A percentile compares a stretch with the other conserved stretches of the same genome.
These are phyloP conservation scores for Whalleya microplaca DNA, from an alignment of 2,329 filamentous ascomycete species.

Conservation along the genomic window DNA sequence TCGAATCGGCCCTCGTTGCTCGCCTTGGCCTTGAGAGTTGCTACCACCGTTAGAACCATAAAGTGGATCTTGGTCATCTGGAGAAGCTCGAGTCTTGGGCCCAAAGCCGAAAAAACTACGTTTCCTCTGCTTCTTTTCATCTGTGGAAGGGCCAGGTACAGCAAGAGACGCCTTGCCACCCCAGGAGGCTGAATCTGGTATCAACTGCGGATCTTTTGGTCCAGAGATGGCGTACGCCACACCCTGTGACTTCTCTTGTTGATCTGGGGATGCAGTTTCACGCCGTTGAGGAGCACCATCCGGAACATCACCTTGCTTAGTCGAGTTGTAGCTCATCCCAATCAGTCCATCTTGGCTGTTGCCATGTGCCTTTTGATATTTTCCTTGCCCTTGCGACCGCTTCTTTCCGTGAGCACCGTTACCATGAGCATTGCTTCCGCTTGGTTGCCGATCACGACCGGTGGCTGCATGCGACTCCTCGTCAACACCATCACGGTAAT, in stretches of 20 bases:
- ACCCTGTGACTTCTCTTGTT: slow-evolving; percentile 39
- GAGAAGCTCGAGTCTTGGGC: slow-evolving; percentile 61
- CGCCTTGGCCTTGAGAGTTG: slow-evolving; percentile 43
- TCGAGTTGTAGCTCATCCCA: slow-evolving; percentile 62
- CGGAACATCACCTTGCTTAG: slow-evolving; percentile 55
- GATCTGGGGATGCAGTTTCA: slow-evolving; percentile 35
- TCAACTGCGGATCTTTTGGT: slow-evolving; percentile 81
- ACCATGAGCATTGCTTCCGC: slow-evolving; percentile 40
- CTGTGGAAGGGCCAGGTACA: slow-evolving; percentile 53
- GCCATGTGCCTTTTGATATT: slow-evolving; percentile 40
- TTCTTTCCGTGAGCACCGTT: slow-evolving; percentile 47
- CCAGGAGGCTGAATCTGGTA: slow-evolving; percentile 83
- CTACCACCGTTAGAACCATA: slow-evolving; percentile 53
- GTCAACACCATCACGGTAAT: slow-evolving; percentile 67
- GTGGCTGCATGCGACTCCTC: slow-evolving; percentile 49
- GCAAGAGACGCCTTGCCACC: slow-evolving; percentile 70
- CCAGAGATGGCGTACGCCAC: slow-evolving; percentile 70
- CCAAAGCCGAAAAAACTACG: slow-evolving; percentile 74
- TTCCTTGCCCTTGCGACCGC: slow-evolving; percentile 43
- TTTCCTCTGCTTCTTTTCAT: slow-evolving; percentile 84
- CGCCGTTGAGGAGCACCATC: slow-evolving; percentile 45
- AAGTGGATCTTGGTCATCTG: slow-evolving; percentile 60
- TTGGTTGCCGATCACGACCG: slow-evolving; percentile 46
- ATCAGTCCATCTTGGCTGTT: slow-evolving; percentile 52
- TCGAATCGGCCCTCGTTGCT: slow-evolving; percentile 58